Base-by-base conservation (phyloP, 2,329 filamentous ascomycete genomes). In the Botrytis porri region DNA sequence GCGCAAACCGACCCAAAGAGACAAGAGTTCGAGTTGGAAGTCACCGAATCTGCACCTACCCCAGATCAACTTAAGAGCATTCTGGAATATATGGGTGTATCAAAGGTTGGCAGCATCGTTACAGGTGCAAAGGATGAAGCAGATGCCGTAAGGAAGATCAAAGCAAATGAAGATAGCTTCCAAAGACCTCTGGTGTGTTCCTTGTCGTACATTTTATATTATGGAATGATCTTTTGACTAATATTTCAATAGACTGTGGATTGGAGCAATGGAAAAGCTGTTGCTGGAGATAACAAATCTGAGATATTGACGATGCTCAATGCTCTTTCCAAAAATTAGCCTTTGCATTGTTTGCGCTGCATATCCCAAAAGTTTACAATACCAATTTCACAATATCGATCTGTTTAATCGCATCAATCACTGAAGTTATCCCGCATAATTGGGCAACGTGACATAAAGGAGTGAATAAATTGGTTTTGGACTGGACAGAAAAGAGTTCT, bases 251-350 rank as follows among this genome's bases (percentile, higher is more conserved):
- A 86, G 88, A 84, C 92, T 73, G 95, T 98, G 70, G 95, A 98
- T 82, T 98, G 96, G 96, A 93, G 92, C 81, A 95, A 95, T 82
- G 96, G 95, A 76, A 92, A 90, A 82, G 95, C 91, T 64, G 85
- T 92, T 84, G 85, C 89, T 39, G 93, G 93, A 32, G 93, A 93
- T 69, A 90, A 92, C 76, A 91, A 97, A 84, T 97, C 94, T 25
- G 92, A 95, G 84, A 98, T 98, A 75, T 83, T 97, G 80, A 94
- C 92, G 83, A 86, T 97, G 83, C 83, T 98, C 70, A 88, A 89
- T 73, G 85, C 88, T 73, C 81, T 89, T 71, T 84, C 86, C 76
- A 78, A 79, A 72, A 73, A 78, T 32, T 76, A 78, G 62, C 12
- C 41, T 41, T 37, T 63, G 60, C 22, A n/a, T 37, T n/a, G 22